Evolutionary conservation across 805 yeast genomes (phyloP).

Genomic region (Candida alai): DNA sequence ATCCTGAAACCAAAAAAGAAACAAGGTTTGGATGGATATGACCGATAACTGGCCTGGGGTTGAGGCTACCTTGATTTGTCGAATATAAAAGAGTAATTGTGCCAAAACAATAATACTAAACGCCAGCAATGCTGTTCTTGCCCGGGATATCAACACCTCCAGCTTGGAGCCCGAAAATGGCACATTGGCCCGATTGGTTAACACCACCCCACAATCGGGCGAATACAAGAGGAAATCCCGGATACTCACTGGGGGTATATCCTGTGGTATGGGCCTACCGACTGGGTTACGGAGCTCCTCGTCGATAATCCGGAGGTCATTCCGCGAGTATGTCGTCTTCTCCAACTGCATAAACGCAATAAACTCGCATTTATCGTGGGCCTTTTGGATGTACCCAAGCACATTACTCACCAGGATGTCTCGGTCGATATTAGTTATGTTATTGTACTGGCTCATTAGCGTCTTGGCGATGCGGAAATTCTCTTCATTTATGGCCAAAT

Average conservation of each 20-base stretch:
- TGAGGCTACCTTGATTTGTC: conserved; percentile 66
- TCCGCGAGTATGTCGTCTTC: conserved; percentile 50
- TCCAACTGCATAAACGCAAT: conserved; percentile 64
- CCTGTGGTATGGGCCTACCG: conserved; percentile 66
- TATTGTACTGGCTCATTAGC: conserved; percentile 41
- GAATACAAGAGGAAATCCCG: conserved; percentile 65
- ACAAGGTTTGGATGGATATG: conserved; percentile 51
- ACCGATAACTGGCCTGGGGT: conserved; percentile 80
- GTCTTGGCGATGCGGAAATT: conserved; percentile 44
- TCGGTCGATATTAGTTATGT: conserved; percentile 36
- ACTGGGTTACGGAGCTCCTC: conserved; percentile 66
- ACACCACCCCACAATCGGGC: conserved; percentile 78
- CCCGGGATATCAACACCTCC: conserved; percentile 42
- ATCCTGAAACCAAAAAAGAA: conserved; percentile 68
- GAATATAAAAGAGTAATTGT: conserved; percentile 55
- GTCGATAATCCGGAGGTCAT: conserved; percentile 61
- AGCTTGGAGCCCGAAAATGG: conserved; percentile 51
- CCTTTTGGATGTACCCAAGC: conserved; percentile 29
- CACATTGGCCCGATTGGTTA: conserved; percentile 23
- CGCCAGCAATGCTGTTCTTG: conserved; percentile 41
- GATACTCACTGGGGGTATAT: conserved; percentile 54
- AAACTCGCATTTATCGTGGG: conserved; percentile 60
- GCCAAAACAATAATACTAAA: conserved; percentile 38
- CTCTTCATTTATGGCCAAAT: conserved; percentile 41
- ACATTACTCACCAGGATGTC: conserved; percentile 38